Percentiles rank a stretch among this genome's conserved stretches.
Conservation (phyloP, 192 early-diverging fungal species). For the Entrophospora sp. region DNA sequence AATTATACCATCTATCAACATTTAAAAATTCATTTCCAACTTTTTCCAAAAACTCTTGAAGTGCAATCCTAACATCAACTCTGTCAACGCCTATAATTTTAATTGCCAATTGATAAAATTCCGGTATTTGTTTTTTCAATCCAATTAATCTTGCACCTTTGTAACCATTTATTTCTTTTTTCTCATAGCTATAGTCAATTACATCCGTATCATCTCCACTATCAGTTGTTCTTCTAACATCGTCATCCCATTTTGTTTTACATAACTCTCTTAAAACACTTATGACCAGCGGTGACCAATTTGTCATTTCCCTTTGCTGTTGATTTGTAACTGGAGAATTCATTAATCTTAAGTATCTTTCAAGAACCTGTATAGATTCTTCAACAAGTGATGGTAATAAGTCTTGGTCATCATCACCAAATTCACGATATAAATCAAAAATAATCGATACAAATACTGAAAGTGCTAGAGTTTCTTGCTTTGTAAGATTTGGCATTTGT, state of each 20-base stretch:
- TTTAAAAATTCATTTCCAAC: constrained; percentile 24
- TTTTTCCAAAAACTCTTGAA: constrained; percentile 38
- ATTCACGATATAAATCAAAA: constrained; percentile 55
- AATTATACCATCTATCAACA: constrained; percentile 8
- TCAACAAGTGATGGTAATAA: constrained; percentile 32
- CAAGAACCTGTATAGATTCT: constrained; percentile 35
- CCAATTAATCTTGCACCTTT: constrained; percentile 14
- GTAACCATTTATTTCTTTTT: neutral
- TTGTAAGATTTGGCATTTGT: constrained; percentile 85
- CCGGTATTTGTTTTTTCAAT: constrained; percentile 31
- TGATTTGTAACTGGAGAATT: constrained; percentile 29
- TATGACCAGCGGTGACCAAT: constrained; percentile 36
- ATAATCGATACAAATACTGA: constrained; percentile 62
- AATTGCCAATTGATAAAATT: constrained; percentile 32
- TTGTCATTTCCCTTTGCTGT: constrained; percentile 35
- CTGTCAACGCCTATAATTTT: constrained; percentile 34
- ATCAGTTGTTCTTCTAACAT: neutral
- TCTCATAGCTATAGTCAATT: constrained; percentile 8
- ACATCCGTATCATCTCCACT: neutral
- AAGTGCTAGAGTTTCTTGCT: constrained; percentile 77
- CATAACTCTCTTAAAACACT: constrained; percentile 34
- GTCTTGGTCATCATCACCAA: constrained; percentile 37
- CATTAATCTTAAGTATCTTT: constrained; percentile 30
- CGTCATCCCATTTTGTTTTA: constrained; percentile 21
- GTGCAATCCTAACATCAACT: constrained; percentile 30